Evolutionary conservation across 495 filamentous ascomycete genomes (phyloP).

Genomic region (Rostrohypoxylon terebratum): DNA sequence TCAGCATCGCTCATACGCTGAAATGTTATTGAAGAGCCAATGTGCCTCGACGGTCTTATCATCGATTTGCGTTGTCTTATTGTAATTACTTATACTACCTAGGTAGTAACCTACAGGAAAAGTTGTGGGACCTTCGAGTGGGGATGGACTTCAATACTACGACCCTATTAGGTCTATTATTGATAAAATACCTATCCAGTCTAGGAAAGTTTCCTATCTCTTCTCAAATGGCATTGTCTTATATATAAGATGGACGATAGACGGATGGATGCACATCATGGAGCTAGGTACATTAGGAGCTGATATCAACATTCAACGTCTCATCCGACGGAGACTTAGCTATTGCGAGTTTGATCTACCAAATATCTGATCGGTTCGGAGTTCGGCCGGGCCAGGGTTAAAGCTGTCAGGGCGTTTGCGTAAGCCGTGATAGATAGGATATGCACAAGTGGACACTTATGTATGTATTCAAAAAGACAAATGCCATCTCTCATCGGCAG

Average conservation of each 20-base stretch:
- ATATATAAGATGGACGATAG: not conserved
- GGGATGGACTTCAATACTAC: too few relatives aligned
- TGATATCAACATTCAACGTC: not conserved
- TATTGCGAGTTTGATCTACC: not conserved
- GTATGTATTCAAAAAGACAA: too few relatives aligned
- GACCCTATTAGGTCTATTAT: too few relatives aligned
- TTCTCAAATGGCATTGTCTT: too few relatives aligned
- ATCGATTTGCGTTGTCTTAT: not conserved
- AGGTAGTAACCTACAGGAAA: too few relatives aligned
- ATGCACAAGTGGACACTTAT: not conserved
- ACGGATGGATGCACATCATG: not conserved
- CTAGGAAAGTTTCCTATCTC: too few relatives aligned
- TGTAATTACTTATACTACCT: not conserved
- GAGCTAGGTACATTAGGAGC: not conserved
- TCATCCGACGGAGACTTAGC: not conserved
- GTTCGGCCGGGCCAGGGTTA: not conserved
- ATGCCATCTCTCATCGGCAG: too few relatives aligned
- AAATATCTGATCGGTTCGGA: not conserved
- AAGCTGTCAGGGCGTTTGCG: not conserved
- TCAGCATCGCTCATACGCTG: constrained; percentile 6
- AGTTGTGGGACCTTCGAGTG: too few relatives aligned
- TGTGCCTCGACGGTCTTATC: not conserved
- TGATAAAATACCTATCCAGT: too few relatives aligned
- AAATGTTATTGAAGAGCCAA: constrained; percentile 50
- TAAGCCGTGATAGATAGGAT: not conserved